Base-by-base conservation (phyloP, 2,329 filamentous ascomycete genomes). In the Emergomyces pasteurianus region DNA sequence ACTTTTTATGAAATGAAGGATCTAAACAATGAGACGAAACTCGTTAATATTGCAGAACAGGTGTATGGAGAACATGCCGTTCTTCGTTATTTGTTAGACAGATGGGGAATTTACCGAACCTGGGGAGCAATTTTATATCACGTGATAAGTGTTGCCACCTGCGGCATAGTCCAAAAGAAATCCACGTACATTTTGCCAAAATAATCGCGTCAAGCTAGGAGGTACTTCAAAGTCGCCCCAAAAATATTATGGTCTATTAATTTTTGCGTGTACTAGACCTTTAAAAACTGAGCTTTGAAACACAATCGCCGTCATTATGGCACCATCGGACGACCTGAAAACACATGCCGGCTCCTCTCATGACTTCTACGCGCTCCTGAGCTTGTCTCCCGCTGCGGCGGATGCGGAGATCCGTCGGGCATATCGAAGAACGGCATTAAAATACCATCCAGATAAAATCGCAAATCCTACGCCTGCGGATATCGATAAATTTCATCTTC, bases 391-490 rank as follows among this genome's bases (percentile, higher is more conserved):
- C 23, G 81, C 85, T 21, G 83, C 86, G 0, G 76, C 81, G 23
- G 86, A 87, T 60, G 77, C 84, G n/a, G 87, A 91, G 64, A 87
- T 95, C 68, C 86, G 89, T 65, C 86, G 88, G 66, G 90, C 90
- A 52, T 96, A 92, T 80, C 85, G 90, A 62, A 89, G 89, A 68
- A 86, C 87, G 36, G 90, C 90, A 3, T 80, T 96, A n/a, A 90
- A 90, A 70, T 90, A 92, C 78, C 92, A 97, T 73, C 92, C 92
- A 0, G 92, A 97, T 80, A 96, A 96, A 77, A 86, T 92, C 60
- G 83, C 86, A 64, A 84, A 83, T 58, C 78, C 81, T 43, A 90
- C 87, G 3, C 74, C 77, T 5, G 76, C 77, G 67, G 90, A 94
- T 66, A 81, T 89, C 53, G 86, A 86, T 60, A 89, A 88, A 69